A percentile compares a stretch with the other conserved stretches of the same genome.
These are phyloP conservation scores for Penicillium sp. DNA, from an alignment of 2,329 filamentous ascomycete species.

Conservation along the genomic window DNA sequence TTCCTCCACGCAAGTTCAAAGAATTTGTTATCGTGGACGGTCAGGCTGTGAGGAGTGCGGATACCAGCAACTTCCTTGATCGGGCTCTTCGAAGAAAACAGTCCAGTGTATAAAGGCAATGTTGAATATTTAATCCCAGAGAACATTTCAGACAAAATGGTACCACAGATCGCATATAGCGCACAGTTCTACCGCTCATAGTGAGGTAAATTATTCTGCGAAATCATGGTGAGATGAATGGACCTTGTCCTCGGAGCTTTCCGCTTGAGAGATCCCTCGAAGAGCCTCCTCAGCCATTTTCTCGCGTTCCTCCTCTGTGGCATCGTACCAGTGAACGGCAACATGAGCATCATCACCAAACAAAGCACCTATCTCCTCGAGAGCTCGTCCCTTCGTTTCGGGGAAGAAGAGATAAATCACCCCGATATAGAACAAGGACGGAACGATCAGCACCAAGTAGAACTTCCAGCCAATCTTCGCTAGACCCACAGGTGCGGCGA, in stretches of 20 bases:
- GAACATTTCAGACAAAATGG: neutral
- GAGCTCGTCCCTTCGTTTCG: constrained; percentile 36
- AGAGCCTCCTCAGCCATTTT: constrained; percentile 4
- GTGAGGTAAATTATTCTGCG: neutral
- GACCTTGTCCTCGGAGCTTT: neutral
- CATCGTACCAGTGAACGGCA: constrained; percentile 9
- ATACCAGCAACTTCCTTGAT: neutral
- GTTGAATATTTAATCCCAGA: neutral
- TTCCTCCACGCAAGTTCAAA: neutral
- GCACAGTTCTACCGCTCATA: no score
- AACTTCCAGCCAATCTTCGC: constrained; percentile 37
- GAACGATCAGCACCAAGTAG: constrained; percentile 40
- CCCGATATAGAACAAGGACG: constrained; percentile 32
- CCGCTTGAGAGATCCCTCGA: neutral
- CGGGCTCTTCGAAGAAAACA: neutral
- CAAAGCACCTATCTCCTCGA: constrained; percentile 39
- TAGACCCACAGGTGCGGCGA: constrained; percentile 35
- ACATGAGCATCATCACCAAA: constrained; percentile 33
- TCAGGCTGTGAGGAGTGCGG: neutral
- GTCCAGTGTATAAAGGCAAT: neutral
- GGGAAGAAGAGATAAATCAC: constrained; percentile 39
- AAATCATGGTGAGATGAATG: neutral
- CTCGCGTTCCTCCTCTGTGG: constrained; percentile 5
- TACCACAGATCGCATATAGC: no score
- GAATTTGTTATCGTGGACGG: neutral